These are phyloP conservation scores for Colletotrichum lentis DNA, from an alignment of 2,329 filamentous ascomycete species.

Conservation along the genomic window DNA sequence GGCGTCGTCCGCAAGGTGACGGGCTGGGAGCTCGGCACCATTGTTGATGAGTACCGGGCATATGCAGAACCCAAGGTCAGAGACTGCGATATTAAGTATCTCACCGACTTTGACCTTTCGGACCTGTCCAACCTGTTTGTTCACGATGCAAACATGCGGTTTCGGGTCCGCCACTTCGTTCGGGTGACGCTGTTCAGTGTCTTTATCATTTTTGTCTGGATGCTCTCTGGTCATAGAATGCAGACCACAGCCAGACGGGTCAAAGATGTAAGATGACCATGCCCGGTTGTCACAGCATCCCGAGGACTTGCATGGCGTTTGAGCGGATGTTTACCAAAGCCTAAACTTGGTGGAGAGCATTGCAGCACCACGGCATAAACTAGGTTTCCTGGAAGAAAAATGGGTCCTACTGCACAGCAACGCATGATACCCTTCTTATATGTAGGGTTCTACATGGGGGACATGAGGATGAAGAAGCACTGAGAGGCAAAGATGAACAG, in stretches of 20 bases:
- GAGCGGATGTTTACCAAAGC: slow-evolving; percentile 21
- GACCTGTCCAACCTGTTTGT: slow-evolving; percentile 51
- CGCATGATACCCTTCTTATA: background rate
- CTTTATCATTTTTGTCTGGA: slow-evolving; percentile 55
- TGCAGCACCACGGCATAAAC: background rate
- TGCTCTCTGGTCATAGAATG: slow-evolving; percentile 50
- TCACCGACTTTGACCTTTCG: slow-evolving; percentile 58
- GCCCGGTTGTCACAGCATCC: background rate
- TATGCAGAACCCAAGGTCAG: slow-evolving; percentile 70
- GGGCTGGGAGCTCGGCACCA: slow-evolving; percentile 68
- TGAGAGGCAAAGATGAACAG: slow-evolving; percentile 17
- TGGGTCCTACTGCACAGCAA: slow-evolving; percentile 10
- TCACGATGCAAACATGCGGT: slow-evolving; percentile 39
- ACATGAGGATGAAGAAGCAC: slow-evolving; percentile 1
- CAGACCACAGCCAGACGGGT: slow-evolving; percentile 31
- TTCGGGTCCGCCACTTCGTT: slow-evolving; percentile 50
- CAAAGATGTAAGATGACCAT: slow-evolving; percentile 29
- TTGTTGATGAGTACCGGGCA: slow-evolving; percentile 76
- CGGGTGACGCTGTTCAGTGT: slow-evolving; percentile 55
- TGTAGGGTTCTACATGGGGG: background rate
- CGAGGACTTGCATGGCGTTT: slow-evolving; percentile 24
- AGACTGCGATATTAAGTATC: slow-evolving; percentile 67
- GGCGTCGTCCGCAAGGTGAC: slow-evolving; percentile 78
- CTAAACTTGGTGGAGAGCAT: slow-evolving; percentile 11
- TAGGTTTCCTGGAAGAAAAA: slow-evolving; percentile 5